phyloP scores from a whole-genome alignment of 169 alveolate genomes.

The Amoebophrya sp. region DNA sequence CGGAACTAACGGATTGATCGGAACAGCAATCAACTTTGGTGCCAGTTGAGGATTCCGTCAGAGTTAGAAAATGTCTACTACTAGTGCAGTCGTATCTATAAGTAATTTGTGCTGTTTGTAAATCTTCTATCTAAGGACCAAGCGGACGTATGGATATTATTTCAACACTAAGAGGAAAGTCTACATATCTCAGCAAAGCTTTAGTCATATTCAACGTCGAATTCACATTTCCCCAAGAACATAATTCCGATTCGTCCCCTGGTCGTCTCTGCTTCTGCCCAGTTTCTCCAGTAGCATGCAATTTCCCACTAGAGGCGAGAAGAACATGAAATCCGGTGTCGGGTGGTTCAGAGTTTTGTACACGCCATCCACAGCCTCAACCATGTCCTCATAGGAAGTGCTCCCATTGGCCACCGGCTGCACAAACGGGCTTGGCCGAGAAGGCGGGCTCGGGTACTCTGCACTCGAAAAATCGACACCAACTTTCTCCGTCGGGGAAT shows the following conservation, averaged over 20 bases:
- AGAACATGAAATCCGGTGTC: background rate
- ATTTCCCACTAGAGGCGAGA: background rate
- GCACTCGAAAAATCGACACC: no score
- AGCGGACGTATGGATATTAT: no score
- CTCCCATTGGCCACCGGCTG: background rate
- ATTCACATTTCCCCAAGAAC: no score
- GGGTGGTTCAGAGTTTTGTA: slow-evolving; percentile 25
- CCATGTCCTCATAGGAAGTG: background rate
- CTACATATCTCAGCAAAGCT: no score
- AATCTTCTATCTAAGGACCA: no score
- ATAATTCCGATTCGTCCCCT: background rate
- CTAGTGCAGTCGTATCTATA: no score
- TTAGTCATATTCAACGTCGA: no score
- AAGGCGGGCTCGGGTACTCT: no score
- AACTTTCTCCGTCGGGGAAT: no score
- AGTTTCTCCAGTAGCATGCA: slow-evolving; percentile 2
- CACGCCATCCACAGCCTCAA: background rate
- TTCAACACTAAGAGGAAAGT: no score
- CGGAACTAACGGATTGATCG: background rate
- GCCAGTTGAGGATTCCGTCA: background rate
- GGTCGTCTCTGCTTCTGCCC: slow-evolving; percentile 20
- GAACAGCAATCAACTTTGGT: background rate
- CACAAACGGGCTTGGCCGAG: background rate
- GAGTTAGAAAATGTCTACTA: no score
- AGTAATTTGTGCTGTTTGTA: no score